Conservation (phyloP, 345 rosid genomes). For the Euphorbia peplus region DNA sequence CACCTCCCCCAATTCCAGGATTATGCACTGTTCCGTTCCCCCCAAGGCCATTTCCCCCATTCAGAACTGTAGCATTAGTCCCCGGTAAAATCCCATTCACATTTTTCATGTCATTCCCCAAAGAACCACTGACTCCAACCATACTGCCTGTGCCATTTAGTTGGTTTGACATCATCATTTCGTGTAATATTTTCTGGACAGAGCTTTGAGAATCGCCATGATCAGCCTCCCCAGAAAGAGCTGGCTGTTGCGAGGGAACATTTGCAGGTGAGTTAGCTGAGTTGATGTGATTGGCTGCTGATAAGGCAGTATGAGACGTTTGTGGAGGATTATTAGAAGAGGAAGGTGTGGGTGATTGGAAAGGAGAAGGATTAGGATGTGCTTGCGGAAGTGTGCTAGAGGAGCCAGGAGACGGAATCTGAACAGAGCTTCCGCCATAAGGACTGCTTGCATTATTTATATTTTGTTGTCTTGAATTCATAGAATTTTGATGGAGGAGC, state of each 20-base stretch:
- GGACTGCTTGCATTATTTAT: slow-evolving; percentile 70
- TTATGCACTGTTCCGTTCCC: slow-evolving; percentile 52
- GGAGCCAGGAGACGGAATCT: slow-evolving; percentile 75
- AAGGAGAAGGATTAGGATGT: slow-evolving; percentile 60
- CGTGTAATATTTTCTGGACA: slow-evolving; percentile 83
- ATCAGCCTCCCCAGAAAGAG: slow-evolving; percentile 54
- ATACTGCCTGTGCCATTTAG: slow-evolving; percentile 47
- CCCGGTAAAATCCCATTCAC: slow-evolving; percentile 48
- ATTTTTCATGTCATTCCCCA: slow-evolving; percentile 55
- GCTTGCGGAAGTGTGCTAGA: slow-evolving; percentile 64
- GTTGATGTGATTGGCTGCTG: slow-evolving; percentile 54
- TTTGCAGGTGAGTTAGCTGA: slow-evolving; percentile 58
- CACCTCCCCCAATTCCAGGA: slow-evolving; percentile 41
- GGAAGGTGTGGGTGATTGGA: slow-evolving; percentile 70
- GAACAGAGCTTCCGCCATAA: slow-evolving; percentile 71
- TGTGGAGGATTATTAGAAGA: slow-evolving; percentile 53
- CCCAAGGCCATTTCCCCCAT: slow-evolving; percentile 39
- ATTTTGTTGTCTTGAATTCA: slow-evolving; percentile 77
- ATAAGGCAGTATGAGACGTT: slow-evolving; percentile 47
- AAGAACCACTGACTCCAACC: slow-evolving; percentile 52
- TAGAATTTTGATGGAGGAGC: slow-evolving; percentile 84
- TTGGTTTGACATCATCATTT: slow-evolving; percentile 67
- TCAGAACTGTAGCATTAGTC: slow-evolving; percentile 43
- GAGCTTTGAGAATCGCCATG: slow-evolving; percentile 67
- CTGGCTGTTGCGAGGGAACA: slow-evolving; percentile 53